Evolutionary conservation across 2,329 filamentous ascomycete genomes (phyloP).

Genomic region (Ophiognomonia clavigignenti-juglandacearum): DNA sequence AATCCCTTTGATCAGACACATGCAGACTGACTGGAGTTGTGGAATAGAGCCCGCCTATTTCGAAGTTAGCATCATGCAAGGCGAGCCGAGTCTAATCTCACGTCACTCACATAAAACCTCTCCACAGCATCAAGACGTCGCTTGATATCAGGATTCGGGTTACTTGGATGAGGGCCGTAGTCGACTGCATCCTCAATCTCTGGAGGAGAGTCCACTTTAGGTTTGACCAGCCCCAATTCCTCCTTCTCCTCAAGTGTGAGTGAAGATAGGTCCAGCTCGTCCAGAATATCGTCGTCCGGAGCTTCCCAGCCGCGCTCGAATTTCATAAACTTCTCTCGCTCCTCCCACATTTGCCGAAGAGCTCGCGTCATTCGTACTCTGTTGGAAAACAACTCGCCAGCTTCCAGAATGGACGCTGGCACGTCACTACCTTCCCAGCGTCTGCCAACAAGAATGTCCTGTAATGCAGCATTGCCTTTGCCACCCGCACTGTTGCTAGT

Average conservation of each 20-base stretch:
- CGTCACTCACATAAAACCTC: constrained; percentile 70
- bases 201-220: constrained; percentile 29
- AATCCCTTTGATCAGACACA: constrained; percentile 86
- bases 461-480: constrained; percentile 75
- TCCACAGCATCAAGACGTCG: constrained; percentile 70
- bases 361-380: constrained; percentile 88
- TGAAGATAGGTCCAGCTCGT: constrained; percentile 33
- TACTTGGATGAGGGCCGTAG: constrained; percentile 44
- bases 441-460: constrained; percentile 74
- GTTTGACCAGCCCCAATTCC: constrained; percentile 41
- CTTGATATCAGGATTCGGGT: constrained; percentile 50
- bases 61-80: constrained; percentile 23
- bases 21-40: constrained; percentile 85
- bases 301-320: constrained; percentile 86
- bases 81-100: neutral
- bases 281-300: constrained; percentile 36
- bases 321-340: constrained; percentile 84
- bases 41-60: constrained; percentile 68
- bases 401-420: constrained; percentile 90
- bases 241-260: constrained; percentile 38
- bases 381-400: constrained; percentile 84
- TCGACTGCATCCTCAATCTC: constrained; percentile 38
- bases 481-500: constrained; percentile 87
- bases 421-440: constrained; percentile 94
- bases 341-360: constrained; percentile 91